Evolutionary conservation across 331 rosid genomes (phyloP).

Genomic region (Quercus tomentella): DNA sequence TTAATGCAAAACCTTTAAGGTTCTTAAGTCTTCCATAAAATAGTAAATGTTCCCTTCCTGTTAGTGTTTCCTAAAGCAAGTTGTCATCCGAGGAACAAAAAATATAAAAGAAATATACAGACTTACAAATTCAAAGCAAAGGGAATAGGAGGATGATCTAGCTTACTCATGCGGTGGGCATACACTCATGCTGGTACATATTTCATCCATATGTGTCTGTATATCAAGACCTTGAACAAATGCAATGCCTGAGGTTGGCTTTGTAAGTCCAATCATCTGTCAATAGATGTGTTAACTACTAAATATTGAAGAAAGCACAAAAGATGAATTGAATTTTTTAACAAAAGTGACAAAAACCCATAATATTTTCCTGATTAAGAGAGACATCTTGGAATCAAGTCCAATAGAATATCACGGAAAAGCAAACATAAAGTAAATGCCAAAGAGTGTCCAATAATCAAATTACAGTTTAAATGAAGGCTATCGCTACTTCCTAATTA

Average conservation of each 20-base stretch:
- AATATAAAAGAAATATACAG: background rate
- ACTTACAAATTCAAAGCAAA: background rate
- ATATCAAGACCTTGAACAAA: background rate
- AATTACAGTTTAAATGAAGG: too few relatives aligned
- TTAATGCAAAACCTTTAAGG: constrained; percentile 52
- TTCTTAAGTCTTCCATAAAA: constrained; percentile 90
- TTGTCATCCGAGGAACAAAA: constrained; percentile 20
- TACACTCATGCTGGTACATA: constrained; percentile 90
- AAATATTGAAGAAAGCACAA: background rate
- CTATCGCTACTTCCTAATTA: too few relatives aligned
- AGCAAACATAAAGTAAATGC: background rate
- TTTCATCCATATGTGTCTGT: constrained; percentile 18
- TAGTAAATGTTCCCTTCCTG: constrained; percentile 85
- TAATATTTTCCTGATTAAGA: background rate
- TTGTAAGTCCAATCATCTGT: constrained; percentile 89
- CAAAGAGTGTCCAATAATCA: too few relatives aligned
- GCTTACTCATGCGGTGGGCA: constrained; percentile 94
- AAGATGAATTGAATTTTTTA: too few relatives aligned
- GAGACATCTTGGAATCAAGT: background rate
- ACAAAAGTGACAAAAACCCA: background rate
- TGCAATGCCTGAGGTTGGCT: constrained; percentile 76
- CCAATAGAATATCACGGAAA: background rate
- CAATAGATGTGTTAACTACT: background rate
- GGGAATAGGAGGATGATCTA: background rate
- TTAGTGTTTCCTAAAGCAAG: constrained; percentile 72